Conservation (phyloP, 169 alveolate genomes). For the Plasmodium gaboni region DNA sequence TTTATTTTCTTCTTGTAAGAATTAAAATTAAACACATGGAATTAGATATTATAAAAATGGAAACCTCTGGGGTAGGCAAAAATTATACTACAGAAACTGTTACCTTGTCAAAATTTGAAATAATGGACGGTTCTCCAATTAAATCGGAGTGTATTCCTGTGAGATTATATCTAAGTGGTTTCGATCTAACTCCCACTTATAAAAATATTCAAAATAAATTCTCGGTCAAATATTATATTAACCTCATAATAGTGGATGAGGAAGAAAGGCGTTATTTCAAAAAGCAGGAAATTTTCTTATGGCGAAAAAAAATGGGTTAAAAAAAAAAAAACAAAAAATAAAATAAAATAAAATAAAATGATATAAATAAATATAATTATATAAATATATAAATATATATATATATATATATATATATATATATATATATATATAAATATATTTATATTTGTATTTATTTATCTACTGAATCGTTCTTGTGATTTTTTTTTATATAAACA, state of each 20-base stretch:
- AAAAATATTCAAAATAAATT: constrained; percentile 95
- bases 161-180: constrained; percentile 95
- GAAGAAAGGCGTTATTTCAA: constrained; percentile 96
- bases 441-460: neutral
- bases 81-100: constrained; percentile 93
- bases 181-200: constrained; percentile 98
- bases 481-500: too few species aligned
- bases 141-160: constrained; percentile 97
- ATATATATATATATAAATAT: constrained; percentile 10
- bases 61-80: constrained; percentile 78
- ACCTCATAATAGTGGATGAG: constrained; percentile 98
- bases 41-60: constrained; percentile 85
- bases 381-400: neutral
- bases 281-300: constrained; percentile 97
- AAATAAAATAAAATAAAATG: neutral
- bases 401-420: constrained; percentile 1
- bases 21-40: constrained; percentile 99
- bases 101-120: constrained; percentile 97
- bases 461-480: neutral
- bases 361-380: neutral
- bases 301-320: constrained; percentile 96
- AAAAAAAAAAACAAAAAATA: too few species aligned
- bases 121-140: constrained; percentile 99
- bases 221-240: constrained; percentile 96
- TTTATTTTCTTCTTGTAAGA: constrained; percentile 96